phyloP scores from a whole-genome alignment of 345 rosid species.

The Lumnitzera littorea region DNA sequence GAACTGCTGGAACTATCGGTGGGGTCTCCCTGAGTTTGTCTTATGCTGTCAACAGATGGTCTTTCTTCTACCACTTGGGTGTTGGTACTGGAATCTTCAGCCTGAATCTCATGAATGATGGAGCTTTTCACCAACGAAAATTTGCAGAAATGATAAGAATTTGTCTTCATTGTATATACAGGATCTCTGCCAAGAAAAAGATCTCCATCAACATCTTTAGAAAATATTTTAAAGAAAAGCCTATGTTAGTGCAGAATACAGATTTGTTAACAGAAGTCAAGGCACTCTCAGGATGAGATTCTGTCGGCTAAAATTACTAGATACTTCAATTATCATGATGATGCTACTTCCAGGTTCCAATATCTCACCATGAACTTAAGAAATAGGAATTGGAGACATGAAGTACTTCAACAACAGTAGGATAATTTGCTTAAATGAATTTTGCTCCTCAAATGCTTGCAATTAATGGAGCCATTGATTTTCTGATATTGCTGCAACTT shows the following conservation, averaged over 20 bases:
- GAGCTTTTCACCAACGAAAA: constrained; percentile 71
- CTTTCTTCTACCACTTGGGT: constrained; percentile 19
- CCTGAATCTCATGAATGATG: constrained; percentile 18
- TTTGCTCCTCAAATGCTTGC: no score
- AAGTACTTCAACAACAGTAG: no score
- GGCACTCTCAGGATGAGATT: background rate
- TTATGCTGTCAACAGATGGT: constrained; percentile 17
- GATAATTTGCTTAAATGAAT: no score
- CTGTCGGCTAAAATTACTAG: no score
- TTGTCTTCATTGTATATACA: constrained; percentile 41
- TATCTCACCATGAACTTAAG: no score
- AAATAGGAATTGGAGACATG: no score
- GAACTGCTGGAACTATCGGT: constrained; percentile 19
- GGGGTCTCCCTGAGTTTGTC: constrained; percentile 12
- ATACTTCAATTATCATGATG: no score
- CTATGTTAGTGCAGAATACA: background rate
- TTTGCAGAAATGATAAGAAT: constrained; percentile 90
- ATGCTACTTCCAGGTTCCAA: no score
- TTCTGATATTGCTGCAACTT: no score
- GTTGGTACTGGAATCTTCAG: constrained; percentile 9
- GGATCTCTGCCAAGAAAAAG: constrained; percentile 42
- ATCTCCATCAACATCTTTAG: background rate
- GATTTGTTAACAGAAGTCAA: background rate
- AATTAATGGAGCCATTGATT: no score
- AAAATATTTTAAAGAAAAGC: background rate